Conservation (phyloP, 2,329 filamentous ascomycete species). For the Fusarium sororula region DNA sequence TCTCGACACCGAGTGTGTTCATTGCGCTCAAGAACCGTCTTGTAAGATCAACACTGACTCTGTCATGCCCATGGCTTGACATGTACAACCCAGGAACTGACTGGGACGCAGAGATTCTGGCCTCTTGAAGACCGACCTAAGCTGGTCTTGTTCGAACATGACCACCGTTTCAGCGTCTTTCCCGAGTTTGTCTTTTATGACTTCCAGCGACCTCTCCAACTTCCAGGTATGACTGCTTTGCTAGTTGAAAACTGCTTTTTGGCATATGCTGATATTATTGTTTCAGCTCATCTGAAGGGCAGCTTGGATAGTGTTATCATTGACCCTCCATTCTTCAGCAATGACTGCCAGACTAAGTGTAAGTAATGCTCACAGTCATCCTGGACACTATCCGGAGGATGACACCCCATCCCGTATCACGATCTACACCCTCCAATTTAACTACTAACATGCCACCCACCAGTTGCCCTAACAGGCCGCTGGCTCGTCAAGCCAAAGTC, state of each 20-base stretch:
- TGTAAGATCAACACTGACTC: conserved; percentile 40
- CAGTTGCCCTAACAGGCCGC: conserved; percentile 77
- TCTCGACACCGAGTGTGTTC: conserved; percentile 81
- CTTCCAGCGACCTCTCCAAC: conserved; percentile 72
- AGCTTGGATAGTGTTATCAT: conserved; percentile 74
- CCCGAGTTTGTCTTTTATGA: conserved; percentile 80
- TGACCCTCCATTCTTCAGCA: conserved; percentile 82
- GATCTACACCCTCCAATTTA: background rate
- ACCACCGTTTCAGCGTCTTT: conserved; percentile 77
- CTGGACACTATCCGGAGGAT: background rate
- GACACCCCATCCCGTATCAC: background rate
- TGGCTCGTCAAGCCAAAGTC: conserved; percentile 68
- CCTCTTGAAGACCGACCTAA: conserved; percentile 55
- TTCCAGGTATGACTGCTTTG: conserved; percentile 59
- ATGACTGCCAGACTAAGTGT: conserved; percentile 85
- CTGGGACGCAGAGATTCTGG: conserved; percentile 29
- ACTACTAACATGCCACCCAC: conserved; percentile 25
- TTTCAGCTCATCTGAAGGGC: conserved; percentile 65
- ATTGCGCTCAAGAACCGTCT: conserved; percentile 77
- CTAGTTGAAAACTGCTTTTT: background rate
- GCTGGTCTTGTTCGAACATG: conserved; percentile 76
- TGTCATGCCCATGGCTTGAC: background rate
- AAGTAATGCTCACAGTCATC: conserved; percentile 23
- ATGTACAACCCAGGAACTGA: conserved; percentile 10
- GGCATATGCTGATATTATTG: background rate